phyloP scores from a whole-genome alignment of 495 filamentous ascomycete species.

The Penicillium psychrofluorescens region DNA sequence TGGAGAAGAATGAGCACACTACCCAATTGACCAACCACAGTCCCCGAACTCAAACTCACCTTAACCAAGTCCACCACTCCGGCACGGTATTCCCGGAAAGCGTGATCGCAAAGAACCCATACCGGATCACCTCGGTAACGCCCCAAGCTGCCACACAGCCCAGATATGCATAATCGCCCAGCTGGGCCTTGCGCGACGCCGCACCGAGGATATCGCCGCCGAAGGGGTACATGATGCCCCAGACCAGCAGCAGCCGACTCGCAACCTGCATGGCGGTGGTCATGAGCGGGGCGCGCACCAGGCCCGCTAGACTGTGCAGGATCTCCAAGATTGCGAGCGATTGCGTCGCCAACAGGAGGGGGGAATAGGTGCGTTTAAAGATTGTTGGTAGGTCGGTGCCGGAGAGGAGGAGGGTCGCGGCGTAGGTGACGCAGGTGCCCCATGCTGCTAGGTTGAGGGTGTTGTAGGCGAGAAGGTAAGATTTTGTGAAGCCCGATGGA shows the following conservation, averaged over 20 bases:
- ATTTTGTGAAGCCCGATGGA: conserved; percentile 17
- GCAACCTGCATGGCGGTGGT: conserved; percentile 89
- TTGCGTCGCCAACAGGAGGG: conserved; percentile 72
- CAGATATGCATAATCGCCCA: conserved; percentile 36
- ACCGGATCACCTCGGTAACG: conserved; percentile 80
- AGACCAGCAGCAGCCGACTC: conserved; percentile 74
- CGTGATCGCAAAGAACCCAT: conserved; percentile 76
- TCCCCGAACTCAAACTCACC: conserved; percentile 24
- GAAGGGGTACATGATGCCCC: conserved; percentile 65
- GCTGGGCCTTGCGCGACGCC: conserved; percentile 7
- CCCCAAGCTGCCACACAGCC: conserved; percentile 67
- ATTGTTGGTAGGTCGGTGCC: conserved; percentile 20
- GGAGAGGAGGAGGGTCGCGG: conserved; percentile 35
- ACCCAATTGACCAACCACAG: too few species aligned
- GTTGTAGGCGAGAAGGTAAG: conserved; percentile 82
- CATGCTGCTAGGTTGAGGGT: conserved; percentile 65
- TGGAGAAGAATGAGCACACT: conserved; percentile 1
- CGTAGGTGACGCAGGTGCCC: conserved; percentile 59
- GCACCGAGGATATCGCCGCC: conserved; percentile 24
- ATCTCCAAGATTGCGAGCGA: conserved; percentile 77
- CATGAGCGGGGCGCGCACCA: conserved; percentile 75
- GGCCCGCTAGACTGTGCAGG: conserved; percentile 61
- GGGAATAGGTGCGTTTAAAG: conserved; percentile 49
- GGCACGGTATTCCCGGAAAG: conserved; percentile 55
- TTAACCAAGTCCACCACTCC: conserved; percentile 65